Percentiles rank a stretch among this genome's conserved stretches.
phyloP scores from a whole-genome alignment of 495 filamentous ascomycete genomes.

The Penicilliopsis zonata region DNA sequence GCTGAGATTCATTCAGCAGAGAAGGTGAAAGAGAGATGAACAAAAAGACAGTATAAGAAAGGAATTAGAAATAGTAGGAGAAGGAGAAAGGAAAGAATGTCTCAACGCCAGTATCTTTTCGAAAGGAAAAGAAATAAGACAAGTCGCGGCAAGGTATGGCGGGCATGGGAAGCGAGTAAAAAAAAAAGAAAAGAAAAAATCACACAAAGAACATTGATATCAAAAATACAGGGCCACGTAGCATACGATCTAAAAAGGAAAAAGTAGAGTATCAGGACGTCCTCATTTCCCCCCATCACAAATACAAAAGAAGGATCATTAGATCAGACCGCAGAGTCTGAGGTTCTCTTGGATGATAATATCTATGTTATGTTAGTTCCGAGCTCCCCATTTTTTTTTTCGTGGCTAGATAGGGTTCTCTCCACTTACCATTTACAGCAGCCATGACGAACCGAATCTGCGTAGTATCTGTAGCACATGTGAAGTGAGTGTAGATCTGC shows the following conservation, averaged over 20 bases:
- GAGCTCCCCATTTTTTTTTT: neutral
- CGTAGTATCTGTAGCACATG: conserved; percentile 93
- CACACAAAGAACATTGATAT: conserved; percentile 7
- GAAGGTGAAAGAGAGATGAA: no score
- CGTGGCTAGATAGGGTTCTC: neutral
- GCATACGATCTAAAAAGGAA: conserved; percentile 30
- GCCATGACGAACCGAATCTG: conserved; percentile 99
- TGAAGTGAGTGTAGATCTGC: conserved; percentile 99
- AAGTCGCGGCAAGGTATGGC: conserved; percentile 15
- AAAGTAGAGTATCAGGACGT: conserved; percentile 19
- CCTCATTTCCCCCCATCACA: conserved; percentile 15
- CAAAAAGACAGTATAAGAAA: no score
- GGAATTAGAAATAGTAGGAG: conserved; percentile 7
- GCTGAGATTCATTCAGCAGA: conserved; percentile 32
- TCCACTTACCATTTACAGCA: conserved; percentile 81
- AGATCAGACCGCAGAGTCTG: conserved; percentile 95
- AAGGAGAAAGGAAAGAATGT: conserved; percentile 18
- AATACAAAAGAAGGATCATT: conserved; percentile 28
- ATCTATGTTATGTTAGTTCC: conserved; percentile 45
- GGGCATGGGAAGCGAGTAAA: conserved; percentile 14
- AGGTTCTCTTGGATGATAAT: conserved; percentile 99
- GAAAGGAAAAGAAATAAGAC: conserved; percentile 13
- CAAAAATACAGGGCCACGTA: conserved; percentile 17
- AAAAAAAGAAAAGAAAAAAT: conserved; percentile 13
- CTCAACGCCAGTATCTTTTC: conserved; percentile 34